A percentile compares a stretch with the other conserved stretches of the same genome.
phyloP scores from a whole-genome alignment of 768 basidiomycete species.

The Lentinula aciculospora region DNA sequence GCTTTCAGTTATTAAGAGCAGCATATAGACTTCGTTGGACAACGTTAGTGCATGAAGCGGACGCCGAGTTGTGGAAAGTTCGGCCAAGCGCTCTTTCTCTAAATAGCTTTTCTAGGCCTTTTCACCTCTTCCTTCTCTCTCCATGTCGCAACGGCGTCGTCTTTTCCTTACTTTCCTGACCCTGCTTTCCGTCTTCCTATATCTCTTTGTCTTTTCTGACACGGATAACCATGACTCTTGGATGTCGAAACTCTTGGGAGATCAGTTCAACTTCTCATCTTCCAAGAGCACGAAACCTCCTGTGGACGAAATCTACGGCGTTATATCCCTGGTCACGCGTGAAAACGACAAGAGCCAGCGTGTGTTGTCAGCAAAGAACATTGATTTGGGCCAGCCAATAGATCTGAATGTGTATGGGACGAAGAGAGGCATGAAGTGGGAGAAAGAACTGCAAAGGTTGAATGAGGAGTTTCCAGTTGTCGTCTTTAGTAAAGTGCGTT shows the following conservation, averaged over 20 bases:
- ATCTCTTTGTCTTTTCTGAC: constrained; percentile 25
- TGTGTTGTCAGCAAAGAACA: constrained; percentile 28
- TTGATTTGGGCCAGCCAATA: constrained; percentile 45
- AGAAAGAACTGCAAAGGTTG: constrained; percentile 32
- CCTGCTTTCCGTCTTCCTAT: neutral
- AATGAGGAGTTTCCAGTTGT: constrained; percentile 55
- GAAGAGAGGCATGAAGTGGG: constrained; percentile 38
- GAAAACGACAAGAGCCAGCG: constrained; percentile 32
- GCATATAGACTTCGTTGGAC: too few relatives aligned
- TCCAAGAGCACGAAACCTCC: neutral
- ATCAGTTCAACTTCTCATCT: neutral
- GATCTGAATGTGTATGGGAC: constrained; percentile 50
- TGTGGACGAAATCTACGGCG: constrained; percentile 62
- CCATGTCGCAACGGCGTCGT: neutral
- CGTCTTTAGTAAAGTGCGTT: constrained; percentile 79
- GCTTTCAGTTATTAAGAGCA: too few relatives aligned
- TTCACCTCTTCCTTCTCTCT: neutral
- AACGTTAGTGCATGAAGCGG: too few relatives aligned
- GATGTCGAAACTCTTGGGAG: neutral
- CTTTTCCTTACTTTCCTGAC: neutral
- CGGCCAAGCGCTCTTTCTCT: too few relatives aligned
- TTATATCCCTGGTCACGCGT: constrained; percentile 61
- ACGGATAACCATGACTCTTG: constrained; percentile 15
- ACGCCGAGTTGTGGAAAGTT: too few relatives aligned
- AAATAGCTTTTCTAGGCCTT: too few relatives aligned